Evolutionary conservation across 1,284 basidiomycete species (phyloP), one percentile per base, ranked within the genome.

Genomic region (Ustilago loliicola): DNA sequence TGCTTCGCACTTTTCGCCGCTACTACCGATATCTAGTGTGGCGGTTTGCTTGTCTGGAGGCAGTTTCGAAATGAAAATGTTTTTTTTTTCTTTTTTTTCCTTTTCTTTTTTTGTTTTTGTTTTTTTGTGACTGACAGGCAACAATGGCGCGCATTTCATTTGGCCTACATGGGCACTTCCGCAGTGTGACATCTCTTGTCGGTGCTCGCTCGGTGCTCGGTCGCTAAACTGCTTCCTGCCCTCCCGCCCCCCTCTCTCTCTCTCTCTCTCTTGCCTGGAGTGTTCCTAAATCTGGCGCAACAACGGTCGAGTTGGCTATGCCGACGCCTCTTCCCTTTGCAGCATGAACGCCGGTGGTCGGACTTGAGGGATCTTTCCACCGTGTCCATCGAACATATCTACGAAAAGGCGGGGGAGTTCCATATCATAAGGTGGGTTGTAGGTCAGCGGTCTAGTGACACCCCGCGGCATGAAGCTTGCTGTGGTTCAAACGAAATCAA

Each of bases 191-290:
- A 27, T 17, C 15, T 29, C 32, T 27, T 40, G 34, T 71, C 68
- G 68, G 62, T 23, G 38, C 62, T 58, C 30, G 58, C 59, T 71
- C 68, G 68, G 63, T 61, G 47, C 40, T 66, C 63, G 68, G 54
- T 65, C 61, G 40, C 45, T 19, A 23, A 48, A 48, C 23, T 48
- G 23, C 7, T 23, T 2, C 7, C 45, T 23, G 2, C 5, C 40
- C 23, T 21, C 23, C 15, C 27, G 10, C n/a, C 13, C 48, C n/a
- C n/a, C n/a, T n/a, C n/a, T n/a, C n/a, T n/a, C n/a, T n/a, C n/a
- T n/a, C n/a, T n/a, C n/a, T n/a, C 48, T 27, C 4, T 27, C 23
- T 50, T 45, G n/a, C 15, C n/a, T 40, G 3, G 3, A 15, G 17
- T 15, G 48, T 25, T 15, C 25, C 48, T 50, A 25, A 50, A 7